Evolutionary conservation across 2,329 filamentous ascomycete species (phyloP).

Genomic region (Aspergillus costaricaensis): DNA sequence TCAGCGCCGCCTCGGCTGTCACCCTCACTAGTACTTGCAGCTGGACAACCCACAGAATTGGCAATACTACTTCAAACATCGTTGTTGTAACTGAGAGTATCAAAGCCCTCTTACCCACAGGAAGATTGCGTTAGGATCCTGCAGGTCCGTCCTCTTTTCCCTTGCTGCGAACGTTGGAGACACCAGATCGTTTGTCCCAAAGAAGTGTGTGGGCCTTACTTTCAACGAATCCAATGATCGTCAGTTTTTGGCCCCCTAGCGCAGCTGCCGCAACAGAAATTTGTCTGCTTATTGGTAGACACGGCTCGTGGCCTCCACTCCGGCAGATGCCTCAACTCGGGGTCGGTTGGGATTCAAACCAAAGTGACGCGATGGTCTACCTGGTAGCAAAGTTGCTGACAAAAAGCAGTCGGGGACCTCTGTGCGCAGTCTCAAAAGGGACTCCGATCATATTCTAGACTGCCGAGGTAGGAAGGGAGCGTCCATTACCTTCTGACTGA

Average conservation of each 20-base stretch:
- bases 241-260: constrained; percentile 1
- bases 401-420: background rate
- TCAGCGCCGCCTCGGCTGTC: background rate
- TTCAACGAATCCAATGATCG: constrained; percentile 3
- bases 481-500: background rate
- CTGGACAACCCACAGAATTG: background rate
- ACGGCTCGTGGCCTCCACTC: background rate
- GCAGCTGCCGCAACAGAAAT: background rate
- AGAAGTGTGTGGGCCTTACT: background rate
- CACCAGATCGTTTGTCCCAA: background rate
- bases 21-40: background rate
- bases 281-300: background rate
- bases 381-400: background rate
- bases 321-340: background rate
- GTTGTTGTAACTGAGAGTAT: no score
- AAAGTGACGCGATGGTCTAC: background rate
- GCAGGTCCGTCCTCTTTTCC: background rate
- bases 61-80: no score
- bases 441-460: background rate
- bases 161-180: background rate
- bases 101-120: background rate
- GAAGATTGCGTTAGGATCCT: background rate
- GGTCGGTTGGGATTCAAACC: background rate
- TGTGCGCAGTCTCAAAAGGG: background rate
- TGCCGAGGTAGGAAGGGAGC: no score